These are phyloP conservation scores for Quercus alba DNA, from an alignment of 306 rosid species.

Conservation along the genomic window DNA sequence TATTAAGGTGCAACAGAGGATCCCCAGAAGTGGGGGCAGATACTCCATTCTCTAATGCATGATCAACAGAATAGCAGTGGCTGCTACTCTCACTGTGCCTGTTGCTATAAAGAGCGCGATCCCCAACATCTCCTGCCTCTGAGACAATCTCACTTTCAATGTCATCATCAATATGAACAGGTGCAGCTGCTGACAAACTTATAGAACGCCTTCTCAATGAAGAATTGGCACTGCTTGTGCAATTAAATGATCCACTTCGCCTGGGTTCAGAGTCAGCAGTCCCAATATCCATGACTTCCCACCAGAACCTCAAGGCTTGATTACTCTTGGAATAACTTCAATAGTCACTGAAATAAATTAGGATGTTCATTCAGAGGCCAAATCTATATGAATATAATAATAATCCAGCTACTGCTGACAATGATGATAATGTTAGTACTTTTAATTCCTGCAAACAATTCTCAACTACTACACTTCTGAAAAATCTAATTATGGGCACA, in stretches of 20 bases:
- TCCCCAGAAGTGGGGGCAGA: constrained; percentile 37
- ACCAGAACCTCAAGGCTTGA: constrained; percentile 13
- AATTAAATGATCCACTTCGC: constrained; percentile 24
- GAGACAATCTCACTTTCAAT: too few species aligned
- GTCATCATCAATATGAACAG: too few species aligned
- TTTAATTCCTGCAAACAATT: background rate
- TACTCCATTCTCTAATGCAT: constrained; percentile 37
- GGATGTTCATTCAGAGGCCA: background rate
- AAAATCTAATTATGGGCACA: background rate
- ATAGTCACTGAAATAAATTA: background rate
- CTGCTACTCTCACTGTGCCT: constrained; percentile 45
- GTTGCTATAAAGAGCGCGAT: constrained; percentile 60
- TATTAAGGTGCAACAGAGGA: constrained; percentile 20
- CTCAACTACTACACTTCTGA: background rate
- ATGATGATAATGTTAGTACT: background rate
- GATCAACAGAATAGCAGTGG: constrained; percentile 36
- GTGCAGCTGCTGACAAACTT: too few species aligned
- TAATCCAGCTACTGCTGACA: constrained; percentile 2
- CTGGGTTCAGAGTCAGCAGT: constrained; percentile 12
- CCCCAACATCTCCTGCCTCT: constrained; percentile 92
- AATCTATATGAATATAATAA: background rate
- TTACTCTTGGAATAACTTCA: constrained; percentile 25
- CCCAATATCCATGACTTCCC: constrained; percentile 34
- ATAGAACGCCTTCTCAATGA: too few species aligned
- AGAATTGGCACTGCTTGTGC: constrained; percentile 37